Evolutionary conservation across 441 rosid genomes (phyloP).

Genomic region (Pelargonium fulgidum): DNA sequence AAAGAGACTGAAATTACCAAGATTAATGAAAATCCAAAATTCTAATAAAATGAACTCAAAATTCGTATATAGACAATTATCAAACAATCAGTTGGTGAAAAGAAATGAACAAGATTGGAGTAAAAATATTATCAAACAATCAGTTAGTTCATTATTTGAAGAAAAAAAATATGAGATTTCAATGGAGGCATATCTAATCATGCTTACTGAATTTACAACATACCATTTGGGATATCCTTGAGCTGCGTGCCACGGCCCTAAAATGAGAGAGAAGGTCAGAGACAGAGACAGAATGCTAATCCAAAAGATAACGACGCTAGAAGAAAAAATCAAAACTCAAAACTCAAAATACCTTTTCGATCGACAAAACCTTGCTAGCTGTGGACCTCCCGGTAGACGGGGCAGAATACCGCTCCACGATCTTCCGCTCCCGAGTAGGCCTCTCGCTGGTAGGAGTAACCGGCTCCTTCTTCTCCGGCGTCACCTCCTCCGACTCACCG

Average conservation of each 20-base stretch:
- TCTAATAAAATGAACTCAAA: too few species aligned
- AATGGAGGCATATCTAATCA: neutral
- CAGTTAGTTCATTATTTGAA: neutral
- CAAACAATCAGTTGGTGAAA: too few species aligned
- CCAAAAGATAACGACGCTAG: neutral
- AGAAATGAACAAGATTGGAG: neutral
- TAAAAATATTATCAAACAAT: too few species aligned
- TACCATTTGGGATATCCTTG: slow-evolving; percentile 92
- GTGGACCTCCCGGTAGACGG: slow-evolving; percentile 47
- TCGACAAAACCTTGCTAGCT: slow-evolving; percentile 50
- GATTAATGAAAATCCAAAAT: too few species aligned
- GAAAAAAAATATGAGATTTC: neutral
- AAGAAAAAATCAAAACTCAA: neutral
- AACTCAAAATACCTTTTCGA: slow-evolving; percentile 48
- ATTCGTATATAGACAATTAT: too few species aligned
- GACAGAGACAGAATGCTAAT: slow-evolving; percentile 1
- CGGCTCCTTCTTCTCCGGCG: slow-evolving; percentile 25
- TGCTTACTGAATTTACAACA: slow-evolving; percentile 1
- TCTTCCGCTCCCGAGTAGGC: slow-evolving; percentile 84
- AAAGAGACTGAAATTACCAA: too few species aligned
- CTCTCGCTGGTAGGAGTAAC: slow-evolving; percentile 63
- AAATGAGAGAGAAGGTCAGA: slow-evolving; percentile 11
- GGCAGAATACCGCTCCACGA: slow-evolving; percentile 76
- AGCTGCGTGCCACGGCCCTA: slow-evolving; percentile 89
- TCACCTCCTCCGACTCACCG: slow-evolving; percentile 26